Base-by-base conservation (phyloP, 139 green algal genomes). In the Marvania coccoides region DNA sequence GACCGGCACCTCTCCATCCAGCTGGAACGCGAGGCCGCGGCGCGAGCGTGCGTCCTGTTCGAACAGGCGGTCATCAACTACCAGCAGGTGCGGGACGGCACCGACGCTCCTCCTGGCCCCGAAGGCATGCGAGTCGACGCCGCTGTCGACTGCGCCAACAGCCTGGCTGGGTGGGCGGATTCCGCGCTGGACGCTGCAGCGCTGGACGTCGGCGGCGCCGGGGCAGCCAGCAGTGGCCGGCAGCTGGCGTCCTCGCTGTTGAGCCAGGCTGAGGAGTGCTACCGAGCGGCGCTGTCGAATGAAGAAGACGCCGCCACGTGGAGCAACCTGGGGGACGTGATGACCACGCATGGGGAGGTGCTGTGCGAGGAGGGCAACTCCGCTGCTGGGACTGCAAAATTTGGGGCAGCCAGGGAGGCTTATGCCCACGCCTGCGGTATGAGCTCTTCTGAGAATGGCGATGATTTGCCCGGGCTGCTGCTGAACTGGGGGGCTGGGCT, bases 401-500 rank as follows among this genome's bases (percentile, higher is more conserved):
- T 67, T 6, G 14, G 34, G 4, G 53, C 54, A 9, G 55, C 59
- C 33, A 54, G 63, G 60, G 56, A 65, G 10, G 81, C 66, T 5
- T 81, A 82, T 45, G 36, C 37, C 2, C 45, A 51, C 3, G 61
- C 76, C 34, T 85, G 72, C 38, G 28, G 12, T 0, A 40, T 84
- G 26, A 69, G 45, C 8, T 61, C 46, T 30, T 67, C 55, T 7
- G 75, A 81, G 0, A 31, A 74, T 6, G 75, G 82, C 10, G 75
- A 84, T 46, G 81, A 86, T 57, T 28, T 86, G 30, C 73, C 79
- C 1, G 84, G 81, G 1, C 76, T 95, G 68, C 82, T 95, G 55
- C 64, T 83, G 63, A 90, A 95, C 71, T 95, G 88, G 88, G 82
- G 82, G 3, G 63, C 76, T 5, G 88, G 76, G 9, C 67, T 92